Evolutionary conservation across 106 monocot genomes (phyloP).

Genomic region (Narthecium ossifragum): DNA sequence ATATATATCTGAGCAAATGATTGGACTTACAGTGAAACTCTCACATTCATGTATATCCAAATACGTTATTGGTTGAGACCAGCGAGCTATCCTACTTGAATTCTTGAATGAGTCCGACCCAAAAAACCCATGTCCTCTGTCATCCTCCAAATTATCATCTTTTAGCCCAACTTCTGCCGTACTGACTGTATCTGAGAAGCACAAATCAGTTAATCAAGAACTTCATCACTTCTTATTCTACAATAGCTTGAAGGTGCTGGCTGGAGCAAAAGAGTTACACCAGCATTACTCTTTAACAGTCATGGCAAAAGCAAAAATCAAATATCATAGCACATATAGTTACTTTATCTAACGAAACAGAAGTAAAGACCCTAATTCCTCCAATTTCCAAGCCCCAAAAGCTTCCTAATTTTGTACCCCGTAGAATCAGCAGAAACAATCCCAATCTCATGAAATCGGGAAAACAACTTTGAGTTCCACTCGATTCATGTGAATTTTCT

Average conservation of each 20-base stretch:
- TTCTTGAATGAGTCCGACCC: slow-evolving; percentile 40
- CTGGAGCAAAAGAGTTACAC: background rate
- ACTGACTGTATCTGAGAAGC: slow-evolving; percentile 66
- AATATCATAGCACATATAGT: background rate
- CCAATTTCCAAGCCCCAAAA: too few relatives aligned
- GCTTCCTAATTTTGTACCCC: too few relatives aligned
- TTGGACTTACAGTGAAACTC: slow-evolving; percentile 68
- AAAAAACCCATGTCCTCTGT: slow-evolving; percentile 86
- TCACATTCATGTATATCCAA: slow-evolving; percentile 79
- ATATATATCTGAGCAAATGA: too few relatives aligned
- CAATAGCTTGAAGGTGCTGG: background rate
- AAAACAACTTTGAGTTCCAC: too few relatives aligned
- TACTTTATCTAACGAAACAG: background rate
- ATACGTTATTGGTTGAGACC: slow-evolving; percentile 91
- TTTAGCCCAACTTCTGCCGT: slow-evolving; percentile 76
- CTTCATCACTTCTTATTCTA: background rate
- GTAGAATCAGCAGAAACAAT: too few relatives aligned
- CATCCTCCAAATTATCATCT: slow-evolving; percentile 56
- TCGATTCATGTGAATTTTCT: too few relatives aligned
- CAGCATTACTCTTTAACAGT: background rate
- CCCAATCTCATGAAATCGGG: too few relatives aligned
- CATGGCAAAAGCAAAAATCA: background rate
- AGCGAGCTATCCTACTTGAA: slow-evolving; percentile 53
- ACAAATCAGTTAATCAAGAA: slow-evolving; percentile 1
- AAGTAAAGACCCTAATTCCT: background rate